These are phyloP conservation scores for Trypanosoma conorhini DNA, from an alignment of 208 protist species.

Conservation along the genomic window DNA sequence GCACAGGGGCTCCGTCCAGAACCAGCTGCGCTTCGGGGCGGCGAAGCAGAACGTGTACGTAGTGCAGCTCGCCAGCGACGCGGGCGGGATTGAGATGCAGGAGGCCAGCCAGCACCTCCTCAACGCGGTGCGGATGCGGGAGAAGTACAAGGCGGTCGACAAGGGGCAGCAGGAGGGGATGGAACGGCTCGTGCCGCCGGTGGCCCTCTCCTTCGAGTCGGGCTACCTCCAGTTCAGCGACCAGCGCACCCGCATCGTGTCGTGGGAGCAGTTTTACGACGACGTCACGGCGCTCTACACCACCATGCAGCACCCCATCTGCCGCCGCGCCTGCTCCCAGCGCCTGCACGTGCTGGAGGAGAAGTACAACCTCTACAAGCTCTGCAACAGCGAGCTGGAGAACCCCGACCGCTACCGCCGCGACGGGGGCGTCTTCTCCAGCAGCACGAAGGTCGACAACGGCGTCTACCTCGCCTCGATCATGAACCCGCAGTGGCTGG, in stretches of 20 bases:
- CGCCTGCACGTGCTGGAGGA: constrained; percentile 92
- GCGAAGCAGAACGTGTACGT: constrained; percentile 41
- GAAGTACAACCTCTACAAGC: constrained; percentile 93
- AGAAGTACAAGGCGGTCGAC: constrained; percentile 68
- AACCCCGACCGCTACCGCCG: constrained; percentile 58
- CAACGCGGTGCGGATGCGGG: constrained; percentile 48
- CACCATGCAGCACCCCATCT: constrained; percentile 53
- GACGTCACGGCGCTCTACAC: constrained; percentile 50
- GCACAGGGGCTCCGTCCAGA: constrained; percentile 1
- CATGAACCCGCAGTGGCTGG: constrained; percentile 90
- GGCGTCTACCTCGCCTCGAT: constrained; percentile 80
- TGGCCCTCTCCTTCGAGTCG: constrained; percentile 61
- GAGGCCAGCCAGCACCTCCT: constrained; percentile 49
- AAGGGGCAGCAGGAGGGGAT: constrained; percentile 54
- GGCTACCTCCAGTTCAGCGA: constrained; percentile 66
- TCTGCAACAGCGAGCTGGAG: constrained; percentile 87
- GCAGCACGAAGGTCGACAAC: constrained; percentile 94
- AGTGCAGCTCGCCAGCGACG: constrained; percentile 66
- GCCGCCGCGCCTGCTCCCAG: constrained; percentile 52
- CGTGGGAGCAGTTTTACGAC: constrained; percentile 78
- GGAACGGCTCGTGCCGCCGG: constrained; percentile 29
- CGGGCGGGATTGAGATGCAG: constrained; percentile 79
- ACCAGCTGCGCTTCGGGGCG: not conserved
- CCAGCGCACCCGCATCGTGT: constrained; percentile 45
- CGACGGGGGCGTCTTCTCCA: constrained; percentile 85